Evolutionary conservation across 192 early-diverging fungal genomes (phyloP), one percentile per base, ranked within the genome.

Genomic region (Kappamyces sp.): DNA sequence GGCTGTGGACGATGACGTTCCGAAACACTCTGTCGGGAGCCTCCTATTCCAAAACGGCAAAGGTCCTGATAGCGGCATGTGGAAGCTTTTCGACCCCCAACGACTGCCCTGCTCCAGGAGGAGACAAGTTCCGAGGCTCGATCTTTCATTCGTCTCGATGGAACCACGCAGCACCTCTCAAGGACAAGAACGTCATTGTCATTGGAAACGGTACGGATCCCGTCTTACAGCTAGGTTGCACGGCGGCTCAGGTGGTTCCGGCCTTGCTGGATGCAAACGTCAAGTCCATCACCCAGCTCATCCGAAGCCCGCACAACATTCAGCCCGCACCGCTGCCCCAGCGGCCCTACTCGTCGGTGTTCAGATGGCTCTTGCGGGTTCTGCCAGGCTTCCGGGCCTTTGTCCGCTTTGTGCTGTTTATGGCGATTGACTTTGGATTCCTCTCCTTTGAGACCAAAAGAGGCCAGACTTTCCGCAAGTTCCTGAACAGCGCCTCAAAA

Each of bases 61-160:
- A n/a, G n/a, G n/a, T n/a, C n/a, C n/a, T n/a, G n/a, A n/a, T n/a
- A n/a, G 7, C 35, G 41, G 59, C 58, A 32, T 57, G 42, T 7
- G 78, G 78, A 15, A 65, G 66, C 15, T 59, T 81, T n/a, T 70
- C 71, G 22, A 57, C 71, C 40, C 76, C 78, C 15, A 47, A 66
- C 36, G 58, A 71, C 45, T 75, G 72, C 12, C 48, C 48, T 5
- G 15, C 32, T 30, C 62, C 72, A 43, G 61, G 68, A 34, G 72
- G 73, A 42, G 66, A 81, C 15, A 46, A 47, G 2, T 81, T 81
- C 61, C 58, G 73, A 40, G 78, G 78, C 32, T 63, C 57, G 8
- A 71, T 71, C 14, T 60, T 75, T 45, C 78, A 81, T 54, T 72
- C 76, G 1, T 73, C 74, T 33, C 65, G 65, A 47, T 81, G 78